Evolutionary conservation across 129 eudicot species (phyloP), one percentile per base, ranked within the genome.

Genomic region (Smallanthus sonchifolius): DNA sequence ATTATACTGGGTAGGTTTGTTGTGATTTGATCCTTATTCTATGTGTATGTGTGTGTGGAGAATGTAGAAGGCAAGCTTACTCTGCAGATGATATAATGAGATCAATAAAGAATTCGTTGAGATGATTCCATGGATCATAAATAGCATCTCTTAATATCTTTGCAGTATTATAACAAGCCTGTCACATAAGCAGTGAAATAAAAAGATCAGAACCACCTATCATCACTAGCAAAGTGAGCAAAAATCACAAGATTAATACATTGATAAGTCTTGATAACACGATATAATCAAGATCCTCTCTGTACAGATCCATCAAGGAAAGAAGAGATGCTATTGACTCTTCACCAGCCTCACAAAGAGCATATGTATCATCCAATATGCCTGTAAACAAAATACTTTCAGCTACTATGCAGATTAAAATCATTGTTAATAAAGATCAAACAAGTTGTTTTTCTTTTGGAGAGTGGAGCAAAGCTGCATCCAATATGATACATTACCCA

Each of bases 331-430:
- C 59, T 47, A 86, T 67, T 3, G 85, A 67, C 74, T 68, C 85
- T 80, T 84, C 67, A 66, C 83, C 82, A 36, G 83, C 86, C 62
- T 80, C 79, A 73, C 91, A 83, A 2, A 86, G 80, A 57, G 91
- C 91, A 77, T 83, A 83, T 44, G 87, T 60, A 74, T 86, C 91
- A 61, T 86, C 87, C 80, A 86, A 39, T 69, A 86, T 74, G 16
- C 91, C 85, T 86, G 83, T 48, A 67, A 47, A 52, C 70, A 55
- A 14, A 65, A 65, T 9, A 19, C 14, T 49, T 62, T 72, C 30
- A 79, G 75, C 36, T 59, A 59, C 16, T 11, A 9, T 36, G 68
- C 37, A 55, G 36, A 56, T 56, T 57, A 73, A 48, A 37, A 45
- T 67, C 54, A 73, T 59, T 73, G 73, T 54, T 67, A 43, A 67